Evolutionary conservation across 306 rosid genomes (phyloP).

Genomic region (Purshia tridentata): DNA sequence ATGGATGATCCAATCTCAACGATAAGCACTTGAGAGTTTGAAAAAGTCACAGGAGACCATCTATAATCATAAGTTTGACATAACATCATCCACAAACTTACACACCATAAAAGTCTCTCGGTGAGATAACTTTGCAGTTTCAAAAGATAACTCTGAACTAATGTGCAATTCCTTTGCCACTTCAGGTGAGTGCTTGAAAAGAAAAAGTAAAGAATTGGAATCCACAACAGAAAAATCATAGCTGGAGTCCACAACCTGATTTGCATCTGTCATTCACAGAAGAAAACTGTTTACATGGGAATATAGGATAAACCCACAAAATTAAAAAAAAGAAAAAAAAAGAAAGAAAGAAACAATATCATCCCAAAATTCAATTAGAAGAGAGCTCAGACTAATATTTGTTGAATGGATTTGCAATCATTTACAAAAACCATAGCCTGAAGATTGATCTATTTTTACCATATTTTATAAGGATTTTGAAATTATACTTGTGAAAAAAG

Average conservation of each 20-base stretch:
- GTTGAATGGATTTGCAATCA: constrained; percentile 1
- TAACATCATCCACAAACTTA: constrained; percentile 20
- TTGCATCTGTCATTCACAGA: constrained; percentile 56
- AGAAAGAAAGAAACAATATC: background rate
- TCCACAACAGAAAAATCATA: constrained; percentile 86
- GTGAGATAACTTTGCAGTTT: constrained; percentile 54
- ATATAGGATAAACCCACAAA: background rate
- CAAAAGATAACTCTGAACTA: constrained; percentile 58
- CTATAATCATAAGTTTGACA: constrained; percentile 9
- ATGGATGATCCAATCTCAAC: constrained; percentile 10
- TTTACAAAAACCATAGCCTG: background rate
- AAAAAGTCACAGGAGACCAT: constrained; percentile 8
- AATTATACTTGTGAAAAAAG: background rate
- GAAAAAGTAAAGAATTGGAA: constrained; percentile 84
- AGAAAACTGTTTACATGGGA: constrained; percentile 1
- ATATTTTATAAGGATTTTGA: background rate
- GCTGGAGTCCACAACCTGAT: constrained; percentile 65
- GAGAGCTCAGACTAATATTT: background rate
- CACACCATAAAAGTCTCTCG: constrained; percentile 80
- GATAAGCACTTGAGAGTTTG: background rate
- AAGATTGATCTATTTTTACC: background rate
- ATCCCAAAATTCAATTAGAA: background rate
- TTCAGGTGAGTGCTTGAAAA: constrained; percentile 80
- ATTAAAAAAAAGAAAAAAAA: constrained; percentile 5
- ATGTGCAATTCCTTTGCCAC: constrained; percentile 74